Conservation (phyloP, 148 eudicot species). For the Camellia granthamiana region DNA sequence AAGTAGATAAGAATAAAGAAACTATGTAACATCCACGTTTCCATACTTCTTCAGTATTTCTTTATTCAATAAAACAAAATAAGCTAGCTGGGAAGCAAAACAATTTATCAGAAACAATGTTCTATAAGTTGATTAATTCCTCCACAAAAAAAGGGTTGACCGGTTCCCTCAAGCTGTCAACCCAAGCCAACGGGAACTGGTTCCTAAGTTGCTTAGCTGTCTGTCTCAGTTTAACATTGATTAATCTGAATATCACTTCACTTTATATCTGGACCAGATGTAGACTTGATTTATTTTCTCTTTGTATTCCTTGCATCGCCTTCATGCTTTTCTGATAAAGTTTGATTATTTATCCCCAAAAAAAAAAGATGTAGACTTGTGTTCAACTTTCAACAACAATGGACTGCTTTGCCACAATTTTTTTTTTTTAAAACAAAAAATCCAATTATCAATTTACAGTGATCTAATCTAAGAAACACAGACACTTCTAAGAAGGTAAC, state of each 20-base stretch:
- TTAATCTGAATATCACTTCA: no score
- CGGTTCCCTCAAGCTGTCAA: not conserved
- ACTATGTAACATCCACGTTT: not conserved
- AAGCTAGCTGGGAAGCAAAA: not conserved
- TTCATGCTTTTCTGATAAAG: no score
- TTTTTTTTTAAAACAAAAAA: no score
- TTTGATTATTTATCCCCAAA: no score
- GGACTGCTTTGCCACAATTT: no score
- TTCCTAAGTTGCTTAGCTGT: not conserved
- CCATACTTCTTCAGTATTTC: not conserved
- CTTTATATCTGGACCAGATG: no score
- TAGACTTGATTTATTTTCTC: no score
- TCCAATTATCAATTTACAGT: no score
- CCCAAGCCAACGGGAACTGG: not conserved
- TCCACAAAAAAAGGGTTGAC: not conserved
- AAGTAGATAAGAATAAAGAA: not conserved
- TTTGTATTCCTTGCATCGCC: no score
- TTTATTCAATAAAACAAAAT: not conserved
- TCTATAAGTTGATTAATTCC: not conserved
- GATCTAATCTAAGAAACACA: not conserved
- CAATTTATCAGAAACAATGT: not conserved
- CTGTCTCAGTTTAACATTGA: not conserved
- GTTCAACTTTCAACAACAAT: no score
- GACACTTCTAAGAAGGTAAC: no score
- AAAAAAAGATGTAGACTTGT: no score